Base-by-base conservation (phyloP, 2,329 filamentous ascomycete species). In the Pseudopyricularia javanii region DNA sequence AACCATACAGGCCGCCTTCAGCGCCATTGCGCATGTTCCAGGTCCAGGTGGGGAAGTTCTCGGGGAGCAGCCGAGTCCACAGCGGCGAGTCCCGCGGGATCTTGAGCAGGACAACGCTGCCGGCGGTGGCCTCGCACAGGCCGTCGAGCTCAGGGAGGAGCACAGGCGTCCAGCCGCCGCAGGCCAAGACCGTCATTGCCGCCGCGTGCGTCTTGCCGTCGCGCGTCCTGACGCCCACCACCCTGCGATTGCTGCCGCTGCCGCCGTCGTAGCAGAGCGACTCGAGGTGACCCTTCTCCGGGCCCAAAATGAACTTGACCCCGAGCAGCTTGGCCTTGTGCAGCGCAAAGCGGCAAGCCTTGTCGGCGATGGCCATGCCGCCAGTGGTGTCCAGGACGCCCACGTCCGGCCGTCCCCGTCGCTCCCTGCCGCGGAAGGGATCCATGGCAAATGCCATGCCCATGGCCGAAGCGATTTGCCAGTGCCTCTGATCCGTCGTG, bases 91-190 rank as follows among this genome's bases (percentile, higher is more conserved):
- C 17, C 0, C 58, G 55, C 0, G 76, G 74, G 2, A 79, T 62
- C 28, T 70, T 64, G 33, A 77, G 61, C 11, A 70, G 62, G 1
- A 68, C 65, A 3, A 78, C 70, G 0, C 67, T 70, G 0, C 74
- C 74, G 0, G 68, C 71, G 0, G 75, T 76, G 0, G 74, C 68
- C 58, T 78, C 74, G n/a, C 68, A 66, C 0, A 77, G 59, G 0
- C 61, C 61, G 45, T 72, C 68, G 0, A 73, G 59, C 8, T 66
- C 58, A 0, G 72, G 70, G 1, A 74, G 50, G 1, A 75, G 56
- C 2, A 63, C 59, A 0, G 71, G 72, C 0, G 72, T 74, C 67
- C 70, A 73, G 1, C 68, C 67, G 1, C 72, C 72, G 49, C 68
- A 68, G 0, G 71, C 70, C 33, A 74, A 56, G 40, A 74, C 62